These are phyloP conservation scores for Angophora floribunda DNA, from an alignment of 345 rosid genomes.

Conservation along the genomic window DNA sequence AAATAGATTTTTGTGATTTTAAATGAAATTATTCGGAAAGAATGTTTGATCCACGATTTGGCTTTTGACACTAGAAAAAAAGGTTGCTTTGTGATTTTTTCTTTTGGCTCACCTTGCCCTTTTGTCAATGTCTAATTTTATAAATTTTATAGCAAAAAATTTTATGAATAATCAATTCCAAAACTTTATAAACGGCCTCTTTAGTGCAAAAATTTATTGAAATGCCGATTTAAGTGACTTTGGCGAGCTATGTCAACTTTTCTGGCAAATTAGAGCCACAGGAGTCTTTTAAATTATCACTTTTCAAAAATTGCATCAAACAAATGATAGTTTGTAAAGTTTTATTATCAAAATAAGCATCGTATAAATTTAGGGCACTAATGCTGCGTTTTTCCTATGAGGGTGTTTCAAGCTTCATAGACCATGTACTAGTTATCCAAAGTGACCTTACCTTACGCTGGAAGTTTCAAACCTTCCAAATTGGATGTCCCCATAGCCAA, in stretches of 20 bases:
- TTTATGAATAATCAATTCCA: too few species aligned
- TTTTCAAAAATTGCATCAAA: too few species aligned
- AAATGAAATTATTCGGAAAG: too few species aligned
- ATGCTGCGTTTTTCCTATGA: neutral
- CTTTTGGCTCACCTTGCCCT: neutral
- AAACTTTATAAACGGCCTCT: neutral
- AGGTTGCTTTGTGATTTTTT: neutral
- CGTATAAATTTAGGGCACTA: accelerated
- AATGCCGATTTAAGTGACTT: neutral
- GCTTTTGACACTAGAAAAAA: neutral
- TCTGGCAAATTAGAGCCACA: accelerated
- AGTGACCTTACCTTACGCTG: neutral
- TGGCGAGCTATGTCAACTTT: neutral
- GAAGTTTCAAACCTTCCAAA: neutral
- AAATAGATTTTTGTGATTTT: too few species aligned
- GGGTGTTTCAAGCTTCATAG: neutral
- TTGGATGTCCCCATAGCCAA: neutral
- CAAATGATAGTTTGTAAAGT: neutral
- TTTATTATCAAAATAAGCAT: neutral
- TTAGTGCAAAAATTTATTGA: neutral
- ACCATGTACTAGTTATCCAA: neutral
- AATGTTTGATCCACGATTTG: neutral
- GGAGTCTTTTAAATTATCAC: too few species aligned
- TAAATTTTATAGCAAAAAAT: neutral
- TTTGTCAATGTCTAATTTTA: neutral